Evolutionary conservation across 23 red algal species (phyloP).

Genomic region (Cyanidium caldarium): DNA sequence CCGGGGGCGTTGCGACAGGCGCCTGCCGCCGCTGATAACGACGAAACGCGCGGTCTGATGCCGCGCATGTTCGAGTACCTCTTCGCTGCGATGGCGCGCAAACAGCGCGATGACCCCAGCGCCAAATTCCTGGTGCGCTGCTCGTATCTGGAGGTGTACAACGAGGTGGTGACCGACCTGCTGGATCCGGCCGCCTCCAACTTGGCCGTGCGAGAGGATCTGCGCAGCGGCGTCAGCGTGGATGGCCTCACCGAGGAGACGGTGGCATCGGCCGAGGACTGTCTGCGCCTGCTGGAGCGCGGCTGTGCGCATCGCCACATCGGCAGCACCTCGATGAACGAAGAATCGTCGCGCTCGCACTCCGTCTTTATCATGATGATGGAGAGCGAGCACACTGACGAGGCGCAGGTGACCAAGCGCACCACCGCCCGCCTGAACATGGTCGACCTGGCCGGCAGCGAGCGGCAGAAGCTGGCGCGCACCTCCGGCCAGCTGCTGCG

Average conservation of each 20-base stretch:
- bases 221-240: constrained; percentile 60
- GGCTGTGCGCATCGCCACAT: constrained; percentile 51
- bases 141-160: constrained; percentile 96
- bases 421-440: constrained; percentile 10
- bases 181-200: constrained; percentile 49
- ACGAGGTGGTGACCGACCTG: constrained; percentile 84
- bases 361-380: constrained; percentile 89
- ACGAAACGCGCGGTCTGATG: constrained; percentile 6
- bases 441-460: constrained; percentile 86
- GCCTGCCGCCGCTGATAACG: neutral
- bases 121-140: constrained; percentile 59
- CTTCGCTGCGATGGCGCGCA: neutral
- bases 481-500: constrained; percentile 64
- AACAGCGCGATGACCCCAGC: neutral
- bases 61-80: constrained; percentile 16
- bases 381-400: constrained; percentile 41
- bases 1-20: neutral
- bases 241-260: constrained; percentile 58
- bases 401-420: neutral
- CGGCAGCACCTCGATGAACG: constrained; percentile 90
- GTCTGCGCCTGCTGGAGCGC: constrained; percentile 42
- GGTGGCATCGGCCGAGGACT: constrained; percentile 32
- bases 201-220: constrained; percentile 82
- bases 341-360: constrained; percentile 79
- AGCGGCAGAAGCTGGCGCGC: constrained; percentile 55